These are phyloP conservation scores for Penicillium occitanis DNA, from an alignment of 2,329 filamentous ascomycete genomes.

Conservation along the genomic window DNA sequence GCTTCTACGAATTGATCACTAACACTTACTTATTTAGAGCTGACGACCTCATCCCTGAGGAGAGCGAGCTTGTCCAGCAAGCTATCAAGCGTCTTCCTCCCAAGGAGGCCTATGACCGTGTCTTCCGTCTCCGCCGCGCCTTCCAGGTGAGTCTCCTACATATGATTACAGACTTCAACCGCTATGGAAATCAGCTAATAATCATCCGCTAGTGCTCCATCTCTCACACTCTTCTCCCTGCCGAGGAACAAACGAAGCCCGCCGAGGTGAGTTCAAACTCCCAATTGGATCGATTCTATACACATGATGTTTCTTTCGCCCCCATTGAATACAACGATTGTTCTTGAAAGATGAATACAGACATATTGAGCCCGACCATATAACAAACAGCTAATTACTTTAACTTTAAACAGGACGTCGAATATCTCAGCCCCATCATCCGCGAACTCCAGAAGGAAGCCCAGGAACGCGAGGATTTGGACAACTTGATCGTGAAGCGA, in stretches of 20 bases:
- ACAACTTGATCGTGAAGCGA: conserved; percentile 62
- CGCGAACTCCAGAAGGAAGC: conserved; percentile 66
- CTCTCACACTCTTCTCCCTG: conserved; percentile 64
- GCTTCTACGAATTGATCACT: conserved; percentile 3
- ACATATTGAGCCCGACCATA: background rate
- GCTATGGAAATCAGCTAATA: background rate
- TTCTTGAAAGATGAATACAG: background rate
- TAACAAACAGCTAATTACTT: background rate
- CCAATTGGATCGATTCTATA: background rate
- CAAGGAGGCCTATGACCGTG: conserved; percentile 92
- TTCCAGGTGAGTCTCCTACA: conserved; percentile 64
- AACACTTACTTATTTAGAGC: conserved; percentile 56
- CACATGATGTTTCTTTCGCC: background rate
- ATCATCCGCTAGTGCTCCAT: conserved; percentile 57
- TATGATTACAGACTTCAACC: background rate
- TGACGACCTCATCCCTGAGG: conserved; percentile 94
- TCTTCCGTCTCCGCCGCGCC: conserved; percentile 94
- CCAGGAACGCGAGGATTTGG: conserved; percentile 67
- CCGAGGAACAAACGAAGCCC: conserved; percentile 66
- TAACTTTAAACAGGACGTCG: conserved; percentile 55
- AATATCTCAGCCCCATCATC: conserved; percentile 68
- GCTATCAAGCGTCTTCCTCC: conserved; percentile 87
- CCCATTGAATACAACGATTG: background rate
- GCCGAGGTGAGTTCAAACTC: conserved; percentile 56
- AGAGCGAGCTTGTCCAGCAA: conserved; percentile 79